These are phyloP conservation scores for Fusarium circinatum DNA, from an alignment of 2,329 filamentous ascomycete genomes.

Conservation along the genomic window DNA sequence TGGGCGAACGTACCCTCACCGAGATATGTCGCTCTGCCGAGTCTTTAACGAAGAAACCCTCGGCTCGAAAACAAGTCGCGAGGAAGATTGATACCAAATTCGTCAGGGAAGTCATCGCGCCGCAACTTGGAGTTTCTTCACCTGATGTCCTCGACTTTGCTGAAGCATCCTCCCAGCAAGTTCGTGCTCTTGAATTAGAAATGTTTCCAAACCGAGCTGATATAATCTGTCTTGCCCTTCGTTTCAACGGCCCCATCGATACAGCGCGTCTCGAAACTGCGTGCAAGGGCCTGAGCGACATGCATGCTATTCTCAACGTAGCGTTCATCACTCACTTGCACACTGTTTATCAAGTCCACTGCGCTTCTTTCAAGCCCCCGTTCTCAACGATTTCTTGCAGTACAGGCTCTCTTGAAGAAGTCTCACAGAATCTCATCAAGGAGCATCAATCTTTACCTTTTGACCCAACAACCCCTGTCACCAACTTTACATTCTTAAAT, in stretches of 20 bases:
- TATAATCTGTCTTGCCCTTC: constrained; percentile 60
- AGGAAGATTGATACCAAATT: constrained; percentile 48
- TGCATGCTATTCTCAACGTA: constrained; percentile 65
- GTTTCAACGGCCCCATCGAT: constrained; percentile 57
- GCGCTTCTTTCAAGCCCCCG: constrained; percentile 55
- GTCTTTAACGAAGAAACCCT: constrained; percentile 11
- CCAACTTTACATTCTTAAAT: constrained; percentile 62
- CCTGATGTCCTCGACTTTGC: constrained; percentile 59
- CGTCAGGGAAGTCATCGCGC: constrained; percentile 54
- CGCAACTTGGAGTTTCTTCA: constrained; percentile 55
- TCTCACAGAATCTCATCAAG: constrained; percentile 55
- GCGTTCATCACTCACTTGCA: constrained; percentile 61
- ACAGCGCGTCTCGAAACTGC: constrained; percentile 57
- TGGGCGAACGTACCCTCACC: constrained; percentile 54
- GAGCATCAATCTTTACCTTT: constrained; percentile 54
- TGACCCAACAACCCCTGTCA: constrained; percentile 56
- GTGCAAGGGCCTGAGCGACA: constrained; percentile 55
- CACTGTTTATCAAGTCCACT: constrained; percentile 59
- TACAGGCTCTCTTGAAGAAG: constrained; percentile 51
- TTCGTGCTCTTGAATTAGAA: constrained; percentile 59
- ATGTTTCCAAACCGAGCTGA: constrained; percentile 57
- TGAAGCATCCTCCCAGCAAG: constrained; percentile 60
- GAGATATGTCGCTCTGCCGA: constrained; percentile 56
- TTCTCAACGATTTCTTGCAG: constrained; percentile 57
- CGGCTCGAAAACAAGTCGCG: background rate